Evolutionary conservation across 495 filamentous ascomycete species (phyloP), one percentile per base, ranked within the genome.

Genomic region (Penicillium steckii): DNA sequence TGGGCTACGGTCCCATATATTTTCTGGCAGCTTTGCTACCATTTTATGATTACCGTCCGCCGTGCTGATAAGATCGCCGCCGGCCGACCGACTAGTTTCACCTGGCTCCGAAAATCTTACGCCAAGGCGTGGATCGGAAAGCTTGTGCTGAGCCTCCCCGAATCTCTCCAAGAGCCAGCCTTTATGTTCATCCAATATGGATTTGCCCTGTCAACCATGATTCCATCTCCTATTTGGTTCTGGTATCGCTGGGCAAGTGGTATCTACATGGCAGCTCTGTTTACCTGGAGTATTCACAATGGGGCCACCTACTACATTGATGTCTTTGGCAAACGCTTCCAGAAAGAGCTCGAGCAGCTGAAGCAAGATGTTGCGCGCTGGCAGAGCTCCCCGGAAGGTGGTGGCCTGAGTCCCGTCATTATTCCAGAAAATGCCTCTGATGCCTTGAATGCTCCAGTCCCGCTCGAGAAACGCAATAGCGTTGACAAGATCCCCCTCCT

Each of bases 271-370:
- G 69, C 85, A 4, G 74, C 80, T 8, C 82, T 98, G 17, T 97
- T 97, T 60, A 70, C 82, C 26, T 95, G 93, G 91, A 91, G 87
- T 59, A 82, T 96, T 44, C 90, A 96, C 69, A 98, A 98, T 57
- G 94, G 94, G 23, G 89, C 91, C 21, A 96, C 91, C 12, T 98
- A 88, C 66, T 98, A 98, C 67, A 96, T 97, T 65, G 94, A 98
- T 57, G 86, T 96, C 12, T 98, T 96, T 57, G 94, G 94, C 49
- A 96, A 87, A 64, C 84, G 91, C 4, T 97, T 97, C 76, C 89
- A 97, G 76, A 95, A 91, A 65, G 95, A 98, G 70, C 77, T 98
- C 18, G 95, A 97, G 67, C 81, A 86, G 26, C 80, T 98, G 70
- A 91, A 87, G 74, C 82, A 80, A 50, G 94, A 98, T 67, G 91